phyloP scores from a whole-genome alignment of 192 early-diverging fungal species.

The Podila epicladia region DNA sequence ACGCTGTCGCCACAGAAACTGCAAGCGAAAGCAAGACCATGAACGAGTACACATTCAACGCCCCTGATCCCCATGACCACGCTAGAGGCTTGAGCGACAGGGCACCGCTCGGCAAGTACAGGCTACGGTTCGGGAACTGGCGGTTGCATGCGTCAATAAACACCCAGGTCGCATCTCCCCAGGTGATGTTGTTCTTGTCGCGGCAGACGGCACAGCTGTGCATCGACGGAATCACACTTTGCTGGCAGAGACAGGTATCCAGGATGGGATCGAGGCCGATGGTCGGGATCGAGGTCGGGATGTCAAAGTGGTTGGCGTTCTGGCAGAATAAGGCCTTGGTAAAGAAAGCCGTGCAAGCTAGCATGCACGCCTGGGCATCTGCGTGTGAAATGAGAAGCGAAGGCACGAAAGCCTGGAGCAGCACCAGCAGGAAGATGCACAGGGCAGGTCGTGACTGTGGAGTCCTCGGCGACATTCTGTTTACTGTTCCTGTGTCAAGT shows the following conservation, averaged over 20 bases:
- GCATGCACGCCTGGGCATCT: slow-evolving; percentile 8
- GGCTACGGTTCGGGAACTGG: slow-evolving; percentile 17
- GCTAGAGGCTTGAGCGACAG: not conserved
- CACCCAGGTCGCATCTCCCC: slow-evolving; percentile 26
- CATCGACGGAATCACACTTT: slow-evolving; percentile 23
- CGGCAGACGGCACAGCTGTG: slow-evolving; percentile 34
- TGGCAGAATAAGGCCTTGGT: slow-evolving; percentile 16
- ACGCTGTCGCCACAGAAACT: not conserved
- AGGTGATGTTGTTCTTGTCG: slow-evolving; percentile 18
- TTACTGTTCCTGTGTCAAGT: too few species aligned
- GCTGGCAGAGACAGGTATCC: slow-evolving; percentile 45
- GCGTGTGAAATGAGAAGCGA: not conserved
- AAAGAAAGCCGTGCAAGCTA: slow-evolving; percentile 6
- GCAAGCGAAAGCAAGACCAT: slow-evolving; percentile 11
- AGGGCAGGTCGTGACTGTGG: not conserved
- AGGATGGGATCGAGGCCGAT: slow-evolving; percentile 34
- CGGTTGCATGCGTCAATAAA: slow-evolving; percentile 32
- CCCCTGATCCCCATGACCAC: slow-evolving; percentile 4
- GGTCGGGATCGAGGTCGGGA: slow-evolving; percentile 35
- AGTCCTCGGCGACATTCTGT: too few species aligned
- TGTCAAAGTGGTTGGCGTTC: slow-evolving; percentile 38
- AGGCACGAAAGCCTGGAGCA: not conserved
- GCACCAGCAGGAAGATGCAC: not conserved
- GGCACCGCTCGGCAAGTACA: slow-evolving; percentile 9
- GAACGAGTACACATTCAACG: slow-evolving; percentile 20